Percentiles rank a stretch among this genome's conserved stretches.
Evolutionary conservation across 2,329 filamentous ascomycete species (phyloP).

Genomic region (Fusarium haematococcum): DNA sequence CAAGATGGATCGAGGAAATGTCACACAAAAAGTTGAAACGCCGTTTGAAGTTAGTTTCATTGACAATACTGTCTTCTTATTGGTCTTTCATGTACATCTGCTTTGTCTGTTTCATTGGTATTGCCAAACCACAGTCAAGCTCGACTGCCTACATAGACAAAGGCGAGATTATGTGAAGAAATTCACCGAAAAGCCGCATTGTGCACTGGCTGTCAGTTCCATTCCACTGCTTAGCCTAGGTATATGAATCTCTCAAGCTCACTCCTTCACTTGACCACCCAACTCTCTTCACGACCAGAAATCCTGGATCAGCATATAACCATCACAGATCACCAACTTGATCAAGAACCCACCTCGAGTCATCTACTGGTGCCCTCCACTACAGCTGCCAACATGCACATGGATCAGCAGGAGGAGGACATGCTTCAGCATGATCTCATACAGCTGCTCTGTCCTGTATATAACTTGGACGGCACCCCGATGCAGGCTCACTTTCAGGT

Average conservation of each 20-base stretch:
- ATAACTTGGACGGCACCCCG: neutral
- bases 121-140: neutral
- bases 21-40: neutral
- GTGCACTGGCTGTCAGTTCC: neutral
- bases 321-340: neutral
- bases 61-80: neutral
- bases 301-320: neutral
- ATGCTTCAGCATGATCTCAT: neutral
- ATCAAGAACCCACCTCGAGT: neutral
- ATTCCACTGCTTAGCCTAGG: neutral
- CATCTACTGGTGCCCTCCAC: neutral
- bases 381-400: neutral
- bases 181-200: slow-evolving; percentile 2
- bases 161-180: neutral
- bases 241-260: slow-evolving; percentile 1
- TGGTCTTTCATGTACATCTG: slow-evolving; percentile 14
- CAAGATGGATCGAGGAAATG: neutral
- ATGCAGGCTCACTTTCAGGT: neutral
- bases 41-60: neutral
- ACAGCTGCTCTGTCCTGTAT: neutral
- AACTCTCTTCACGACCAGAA: neutral
- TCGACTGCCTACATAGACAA: neutral
- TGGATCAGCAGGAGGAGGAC: neutral
- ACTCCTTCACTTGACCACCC: neutral
- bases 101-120: slow-evolving; percentile 13